These are phyloP conservation scores for Linderina pennispora DNA, from an alignment of 192 early-diverging fungal species.

Conservation along the genomic window DNA sequence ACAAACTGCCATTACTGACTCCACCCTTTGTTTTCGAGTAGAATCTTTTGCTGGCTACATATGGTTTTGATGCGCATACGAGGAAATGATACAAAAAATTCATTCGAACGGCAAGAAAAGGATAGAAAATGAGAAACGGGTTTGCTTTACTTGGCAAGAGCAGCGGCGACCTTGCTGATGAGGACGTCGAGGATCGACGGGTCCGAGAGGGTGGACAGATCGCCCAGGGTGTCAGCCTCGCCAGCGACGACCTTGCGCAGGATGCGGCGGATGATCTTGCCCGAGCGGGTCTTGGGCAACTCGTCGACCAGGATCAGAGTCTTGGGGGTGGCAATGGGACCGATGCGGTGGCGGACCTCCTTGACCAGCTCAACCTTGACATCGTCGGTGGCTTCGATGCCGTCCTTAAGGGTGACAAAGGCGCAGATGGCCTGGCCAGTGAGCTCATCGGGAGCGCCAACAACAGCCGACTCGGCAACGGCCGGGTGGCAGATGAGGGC, in stretches of 20 bases:
- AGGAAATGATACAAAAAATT: too few species aligned
- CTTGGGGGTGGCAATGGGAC: constrained; percentile 90
- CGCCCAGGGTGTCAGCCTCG: constrained; percentile 82
- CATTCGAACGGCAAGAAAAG: too few species aligned
- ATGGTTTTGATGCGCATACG: too few species aligned
- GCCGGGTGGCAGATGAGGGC: constrained; percentile 72
- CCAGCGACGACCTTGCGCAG: constrained; percentile 87
- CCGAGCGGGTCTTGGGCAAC: constrained; percentile 92
- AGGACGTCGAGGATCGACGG: constrained; percentile 56
- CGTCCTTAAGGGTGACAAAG: constrained; percentile 74
- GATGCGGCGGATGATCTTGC: constrained; percentile 96
- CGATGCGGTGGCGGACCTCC: constrained; percentile 85
- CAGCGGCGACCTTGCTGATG: constrained; percentile 38
- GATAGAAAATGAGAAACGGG: not conserved
- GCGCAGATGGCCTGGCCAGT: constrained; percentile 89
- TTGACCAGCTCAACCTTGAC: constrained; percentile 58
- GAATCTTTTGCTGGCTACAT: too few species aligned
- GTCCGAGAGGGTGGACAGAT: constrained; percentile 82
- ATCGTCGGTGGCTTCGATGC: constrained; percentile 43
- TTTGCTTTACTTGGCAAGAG: constrained; percentile 14
- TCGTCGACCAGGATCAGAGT: constrained; percentile 77
- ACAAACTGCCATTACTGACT: too few species aligned
- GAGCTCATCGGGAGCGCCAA: constrained; percentile 82
- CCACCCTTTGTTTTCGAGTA: too few species aligned
- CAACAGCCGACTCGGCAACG: constrained; percentile 86